A percentile compares a stretch with the other conserved stretches of the same genome.
These are phyloP conservation scores for Lanzia echinophila DNA, from an alignment of 2,329 filamentous ascomycete species.

Conservation along the genomic window DNA sequence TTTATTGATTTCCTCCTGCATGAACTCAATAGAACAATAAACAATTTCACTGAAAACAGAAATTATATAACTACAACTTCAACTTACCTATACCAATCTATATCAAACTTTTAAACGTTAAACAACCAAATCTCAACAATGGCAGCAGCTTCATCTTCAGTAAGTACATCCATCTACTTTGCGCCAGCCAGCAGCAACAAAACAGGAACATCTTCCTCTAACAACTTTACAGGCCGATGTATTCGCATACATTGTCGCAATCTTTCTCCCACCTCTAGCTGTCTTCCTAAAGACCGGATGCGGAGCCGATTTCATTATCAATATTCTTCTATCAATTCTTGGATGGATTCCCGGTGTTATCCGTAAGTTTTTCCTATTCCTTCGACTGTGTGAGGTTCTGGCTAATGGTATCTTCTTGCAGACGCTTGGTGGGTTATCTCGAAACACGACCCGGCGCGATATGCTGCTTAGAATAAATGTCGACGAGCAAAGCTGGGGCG, in stretches of 20 bases:
- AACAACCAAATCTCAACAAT: background rate
- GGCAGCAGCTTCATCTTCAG: slow-evolving; percentile 8
- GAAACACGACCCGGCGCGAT: slow-evolving; percentile 23
- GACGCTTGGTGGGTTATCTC: slow-evolving; percentile 28
- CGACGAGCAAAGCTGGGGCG: too few species aligned
- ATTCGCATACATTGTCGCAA: slow-evolving; percentile 25
- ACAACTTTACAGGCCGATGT: slow-evolving; percentile 18
- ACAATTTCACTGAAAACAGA: too few species aligned
- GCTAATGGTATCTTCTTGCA: slow-evolving; percentile 6
- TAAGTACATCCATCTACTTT: background rate
- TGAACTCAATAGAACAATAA: too few species aligned
- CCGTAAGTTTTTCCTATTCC: slow-evolving; percentile 17
- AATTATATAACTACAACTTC: background rate
- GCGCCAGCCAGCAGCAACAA: too few species aligned
- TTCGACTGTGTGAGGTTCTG: background rate
- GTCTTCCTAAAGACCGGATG: slow-evolving; percentile 36
- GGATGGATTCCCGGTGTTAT: slow-evolving; percentile 31
- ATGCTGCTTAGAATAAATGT: background rate
- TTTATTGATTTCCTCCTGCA: too few species aligned
- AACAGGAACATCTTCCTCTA: background rate
- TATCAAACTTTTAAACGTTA: background rate
- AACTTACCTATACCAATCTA: background rate
- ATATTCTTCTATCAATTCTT: slow-evolving; percentile 33
- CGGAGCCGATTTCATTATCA: slow-evolving; percentile 35
- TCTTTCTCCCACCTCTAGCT: slow-evolving; percentile 24